Conservation (phyloP, 2,329 filamentous ascomycete genomes). For the Diaporthe citriasiana region DNA sequence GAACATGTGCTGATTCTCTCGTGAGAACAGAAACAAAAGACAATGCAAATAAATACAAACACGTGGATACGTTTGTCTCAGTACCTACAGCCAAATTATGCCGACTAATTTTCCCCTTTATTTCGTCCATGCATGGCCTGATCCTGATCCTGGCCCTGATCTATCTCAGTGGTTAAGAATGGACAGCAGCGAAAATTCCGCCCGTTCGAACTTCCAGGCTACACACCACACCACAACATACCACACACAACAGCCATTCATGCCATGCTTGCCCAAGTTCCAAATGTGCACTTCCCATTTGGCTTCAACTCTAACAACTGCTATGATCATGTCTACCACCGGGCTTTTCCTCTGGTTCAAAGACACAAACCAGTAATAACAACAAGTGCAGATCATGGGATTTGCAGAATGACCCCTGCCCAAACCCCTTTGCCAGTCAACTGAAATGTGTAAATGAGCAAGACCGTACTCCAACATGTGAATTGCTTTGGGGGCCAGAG, state of each 20-base stretch:
- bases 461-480: constrained; percentile 38
- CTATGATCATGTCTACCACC: constrained; percentile 36
- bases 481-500: constrained; percentile 25
- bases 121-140: constrained; percentile 6
- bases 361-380: constrained; percentile 17
- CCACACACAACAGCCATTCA: neutral
- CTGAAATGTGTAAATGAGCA: constrained; percentile 33
- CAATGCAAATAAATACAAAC: neutral
- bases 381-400: constrained; percentile 32
- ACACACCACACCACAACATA: constrained; percentile 5
- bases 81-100: neutral
- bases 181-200: neutral
- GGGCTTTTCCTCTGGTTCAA: constrained; percentile 20
- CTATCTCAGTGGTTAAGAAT: neutral
- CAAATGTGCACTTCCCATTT: constrained; percentile 28
- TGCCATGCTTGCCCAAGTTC: neutral
- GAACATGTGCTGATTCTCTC: neutral
- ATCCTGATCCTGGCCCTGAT: constrained; percentile 8
- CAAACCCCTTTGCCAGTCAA: constrained; percentile 23
- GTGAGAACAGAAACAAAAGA: neutral
- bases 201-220: too few species aligned
- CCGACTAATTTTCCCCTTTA: neutral
- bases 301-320: constrained; percentile 33
- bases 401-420: constrained; percentile 27
- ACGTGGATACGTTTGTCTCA: neutral